Conservation (phyloP, 192 early-diverging fungal species). For the Rhizophagus prolifer region DNA sequence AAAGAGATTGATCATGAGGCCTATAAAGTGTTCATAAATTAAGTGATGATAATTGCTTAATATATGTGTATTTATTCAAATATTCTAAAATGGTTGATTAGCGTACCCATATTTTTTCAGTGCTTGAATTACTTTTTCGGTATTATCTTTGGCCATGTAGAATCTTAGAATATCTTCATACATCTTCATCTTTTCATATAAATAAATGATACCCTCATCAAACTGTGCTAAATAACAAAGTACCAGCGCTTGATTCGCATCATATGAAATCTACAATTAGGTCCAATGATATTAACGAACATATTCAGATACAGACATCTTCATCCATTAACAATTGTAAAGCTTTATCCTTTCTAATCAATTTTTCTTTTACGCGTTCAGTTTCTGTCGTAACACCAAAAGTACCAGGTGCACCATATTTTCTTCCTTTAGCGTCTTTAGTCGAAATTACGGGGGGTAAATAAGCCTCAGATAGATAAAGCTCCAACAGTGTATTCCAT, state of each 20-base stretch:
- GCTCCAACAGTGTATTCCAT: slow-evolving; percentile 91
- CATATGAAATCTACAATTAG: slow-evolving; percentile 59
- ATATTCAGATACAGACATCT: slow-evolving; percentile 24
- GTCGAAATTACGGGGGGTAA: slow-evolving; percentile 8
- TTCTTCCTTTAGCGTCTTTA: slow-evolving; percentile 27
- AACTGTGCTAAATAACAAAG: slow-evolving; percentile 86
- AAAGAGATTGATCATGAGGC: slow-evolving; percentile 64
- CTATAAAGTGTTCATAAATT: slow-evolving; percentile 32
- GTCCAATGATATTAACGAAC: not conserved
- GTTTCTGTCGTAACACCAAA: slow-evolving; percentile 23
- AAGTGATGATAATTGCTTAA: not conserved
- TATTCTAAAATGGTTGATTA: not conserved
- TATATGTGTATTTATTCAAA: no score
- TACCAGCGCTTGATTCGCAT: slow-evolving; percentile 89
- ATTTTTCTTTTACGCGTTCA: slow-evolving; percentile 33
- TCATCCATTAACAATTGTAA: slow-evolving; percentile 70
- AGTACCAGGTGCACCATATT: slow-evolving; percentile 20
- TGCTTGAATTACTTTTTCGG: slow-evolving; percentile 61
- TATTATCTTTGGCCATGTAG: slow-evolving; percentile 72
- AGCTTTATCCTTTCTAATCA: slow-evolving; percentile 56
- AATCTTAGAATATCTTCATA: slow-evolving; percentile 69
- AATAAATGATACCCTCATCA: slow-evolving; percentile 79
- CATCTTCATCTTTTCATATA: slow-evolving; percentile 84
- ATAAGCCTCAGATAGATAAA: slow-evolving; percentile 60
- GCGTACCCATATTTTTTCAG: slow-evolving; percentile 61